These are phyloP conservation scores for Amanita thiersii DNA, from an alignment of 768 basidiomycete species.

Conservation along the genomic window DNA sequence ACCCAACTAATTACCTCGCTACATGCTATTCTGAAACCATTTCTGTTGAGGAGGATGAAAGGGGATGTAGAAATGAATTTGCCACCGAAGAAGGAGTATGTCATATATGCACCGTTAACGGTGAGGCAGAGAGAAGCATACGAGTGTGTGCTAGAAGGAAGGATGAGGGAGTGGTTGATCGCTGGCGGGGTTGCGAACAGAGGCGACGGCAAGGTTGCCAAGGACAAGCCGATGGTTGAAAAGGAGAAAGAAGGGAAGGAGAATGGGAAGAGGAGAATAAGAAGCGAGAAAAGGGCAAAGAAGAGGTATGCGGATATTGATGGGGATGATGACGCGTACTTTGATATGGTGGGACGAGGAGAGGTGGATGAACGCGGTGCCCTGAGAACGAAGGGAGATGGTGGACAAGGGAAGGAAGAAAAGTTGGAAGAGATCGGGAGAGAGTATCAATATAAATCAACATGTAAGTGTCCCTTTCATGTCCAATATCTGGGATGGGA, in stretches of 20 bases:
- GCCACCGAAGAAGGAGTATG: conserved; percentile 92
- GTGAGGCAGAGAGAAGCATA: conserved; percentile 79
- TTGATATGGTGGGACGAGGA: conserved; percentile 47
- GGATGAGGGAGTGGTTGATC: conserved; percentile 56
- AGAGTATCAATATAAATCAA: conserved; percentile 50
- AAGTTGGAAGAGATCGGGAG: conserved; percentile 45
- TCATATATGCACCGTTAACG: conserved; percentile 86
- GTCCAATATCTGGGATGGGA: background rate
- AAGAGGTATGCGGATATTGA: conserved; percentile 45
- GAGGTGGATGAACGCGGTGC: conserved; percentile 29
- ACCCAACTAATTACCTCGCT: conserved; percentile 67
- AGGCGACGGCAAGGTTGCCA: conserved; percentile 7
- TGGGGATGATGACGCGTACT: conserved; percentile 60
- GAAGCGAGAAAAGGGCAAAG: conserved; percentile 20
- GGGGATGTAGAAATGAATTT: conserved; percentile 73
- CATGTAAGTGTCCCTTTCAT: conserved; percentile 36
- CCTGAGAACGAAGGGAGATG: background rate
- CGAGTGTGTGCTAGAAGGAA: conserved; percentile 66
- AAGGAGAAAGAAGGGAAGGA: conserved; percentile 11
- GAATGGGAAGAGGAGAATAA: conserved; percentile 22
- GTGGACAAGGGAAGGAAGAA: conserved; percentile 21
- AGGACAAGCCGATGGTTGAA: conserved; percentile 11
- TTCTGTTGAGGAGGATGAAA: conserved; percentile 88
- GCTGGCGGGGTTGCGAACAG: conserved; percentile 22
- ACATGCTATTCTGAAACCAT: conserved; percentile 90